Evolutionary conservation across 805 yeast species (phyloP), one percentile per base, ranked within the genome.

Genomic region (Metschnikowia lochheadii): DNA sequence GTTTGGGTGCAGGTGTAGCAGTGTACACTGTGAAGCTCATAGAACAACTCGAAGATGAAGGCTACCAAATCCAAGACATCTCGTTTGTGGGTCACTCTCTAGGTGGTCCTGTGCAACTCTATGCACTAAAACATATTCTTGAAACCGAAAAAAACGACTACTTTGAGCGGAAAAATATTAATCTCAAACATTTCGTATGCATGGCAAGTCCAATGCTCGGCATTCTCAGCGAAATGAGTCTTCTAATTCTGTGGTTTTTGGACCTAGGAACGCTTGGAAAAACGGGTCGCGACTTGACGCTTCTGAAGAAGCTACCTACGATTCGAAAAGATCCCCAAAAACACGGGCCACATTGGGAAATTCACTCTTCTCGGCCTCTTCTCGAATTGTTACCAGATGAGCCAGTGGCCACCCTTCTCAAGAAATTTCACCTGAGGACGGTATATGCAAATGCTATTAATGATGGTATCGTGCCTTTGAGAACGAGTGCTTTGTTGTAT

Each of bases 391-490:
- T 74, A 8, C 79, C 79, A 2, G 71, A 68, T 40, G 72, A 68
- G 37, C 75, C 76, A 15, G 57, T 73, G n/a, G 69, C 62, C 40
- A 42, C 56, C 4, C 66, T 68, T 42, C 52, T 74, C 29, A 54
- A 49, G 5, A 45, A 55, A 41, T 74, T 74, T 48, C 58, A 59
- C 29, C 66, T 64, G 51, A 63, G 73, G 35, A 69, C 75, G 2
- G 53, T 73, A 5, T 74, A 74, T 54, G 78, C 79, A 15, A 74
- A 74, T 55, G 75, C 76, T 5, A 62, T 74, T 14, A 73, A 73
- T 49, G 79, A 74, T 52, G 79, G 79, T 2, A 73, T 74, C 18
- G 78, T 73, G 1, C 79, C 79, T 1, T 61, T 74, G 32, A 58
- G 79, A 43, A 74, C 79, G 0, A 63, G 75, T 32, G 74, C 76